Evolutionary conservation across 2,329 filamentous ascomycete species (phyloP), one percentile per base, ranked within the genome.

Genomic region (Escovopsis sp.): DNA sequence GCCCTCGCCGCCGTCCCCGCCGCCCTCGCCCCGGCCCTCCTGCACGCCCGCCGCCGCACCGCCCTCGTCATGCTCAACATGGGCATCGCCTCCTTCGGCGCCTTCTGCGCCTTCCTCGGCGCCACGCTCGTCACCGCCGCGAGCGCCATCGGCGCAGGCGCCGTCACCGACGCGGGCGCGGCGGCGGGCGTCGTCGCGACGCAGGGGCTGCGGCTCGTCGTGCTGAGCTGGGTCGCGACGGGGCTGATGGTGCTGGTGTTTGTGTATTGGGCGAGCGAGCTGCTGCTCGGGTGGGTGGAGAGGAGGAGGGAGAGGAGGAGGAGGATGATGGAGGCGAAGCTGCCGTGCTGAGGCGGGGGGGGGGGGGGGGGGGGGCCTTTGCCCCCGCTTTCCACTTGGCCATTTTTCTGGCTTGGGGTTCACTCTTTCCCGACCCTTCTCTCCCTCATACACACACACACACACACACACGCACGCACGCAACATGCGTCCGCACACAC

Each of bases 141-240:
- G 19, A 50, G 53, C 31, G 54, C 58, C 35, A 59, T 58, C 45
- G 62, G 54, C 18, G 60, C 58, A 26, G 39, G 52, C 31, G 49
- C 51, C 41, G 57, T 70, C 47, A 62, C 65, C 45, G 48, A 59
- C 2, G 41, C 54, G 5, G 65, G 64, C 36, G 52, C 59, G 11
- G 53, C 57, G 3, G 50, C 65, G 13, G 66, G 66, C 29, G 51
- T 72, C 16, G 53, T 57, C 2, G 66, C 63, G 0, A 42, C 49
- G 11, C 43, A 51, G 10, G 67, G 68, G 7, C 45, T 35, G 30
- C 61, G 62, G 49, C 66, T 71, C 41, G 52, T 61, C 43, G 54
- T 45, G 23, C 46, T 70, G 27, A 57, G 57, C 5, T 71, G 66
- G 67, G 55, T 63, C 4, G 55, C 65, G 2, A 59, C 65, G 13